Percentiles rank a stretch among this genome's conserved stretches.
These are phyloP conservation scores for Clavispora santaluciae DNA, from an alignment of 805 yeast genomes.

Conservation along the genomic window DNA sequence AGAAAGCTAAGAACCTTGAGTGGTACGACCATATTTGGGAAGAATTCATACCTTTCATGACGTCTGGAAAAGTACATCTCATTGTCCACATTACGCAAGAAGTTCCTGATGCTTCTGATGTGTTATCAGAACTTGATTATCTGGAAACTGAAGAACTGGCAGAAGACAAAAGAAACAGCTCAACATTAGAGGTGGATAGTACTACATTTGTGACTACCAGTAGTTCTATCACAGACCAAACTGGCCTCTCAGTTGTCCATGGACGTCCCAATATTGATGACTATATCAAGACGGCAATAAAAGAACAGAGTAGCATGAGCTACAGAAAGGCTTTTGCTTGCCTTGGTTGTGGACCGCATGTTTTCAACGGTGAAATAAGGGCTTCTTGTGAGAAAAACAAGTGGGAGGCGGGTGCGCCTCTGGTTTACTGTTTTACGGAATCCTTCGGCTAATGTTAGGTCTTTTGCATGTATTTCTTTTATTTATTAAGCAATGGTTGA, in stretches of 20 bases:
- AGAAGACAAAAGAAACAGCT: conserved; percentile 1
- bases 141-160: not conserved
- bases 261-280: conserved; percentile 18
- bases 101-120: conserved; percentile 2
- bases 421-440: conserved; percentile 40
- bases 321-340: conserved; percentile 32
- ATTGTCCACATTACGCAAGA: conserved; percentile 28
- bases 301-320: conserved; percentile 8
- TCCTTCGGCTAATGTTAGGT: conserved; percentile 12
- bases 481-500: too few species aligned
- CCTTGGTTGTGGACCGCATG: conserved; percentile 36
- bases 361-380: conserved; percentile 26
- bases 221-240: not conserved
- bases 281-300: conserved; percentile 14
- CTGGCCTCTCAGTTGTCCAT: conserved; percentile 6
- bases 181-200: not conserved
- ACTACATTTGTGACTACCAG: not conserved
- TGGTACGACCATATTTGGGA: conserved; percentile 37
- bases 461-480: not conserved
- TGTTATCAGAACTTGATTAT: not conserved
- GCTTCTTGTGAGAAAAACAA: conserved; percentile 25
- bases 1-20: conserved; percentile 17
- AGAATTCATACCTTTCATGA: conserved; percentile 22
- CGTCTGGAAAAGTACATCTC: conserved; percentile 19
- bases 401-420: conserved; percentile 27